A percentile compares a stretch with the other conserved stretches of the same genome.
phyloP scores from a whole-genome alignment of 352 stramenopile species.

The Globisporangium nodosum region DNA sequence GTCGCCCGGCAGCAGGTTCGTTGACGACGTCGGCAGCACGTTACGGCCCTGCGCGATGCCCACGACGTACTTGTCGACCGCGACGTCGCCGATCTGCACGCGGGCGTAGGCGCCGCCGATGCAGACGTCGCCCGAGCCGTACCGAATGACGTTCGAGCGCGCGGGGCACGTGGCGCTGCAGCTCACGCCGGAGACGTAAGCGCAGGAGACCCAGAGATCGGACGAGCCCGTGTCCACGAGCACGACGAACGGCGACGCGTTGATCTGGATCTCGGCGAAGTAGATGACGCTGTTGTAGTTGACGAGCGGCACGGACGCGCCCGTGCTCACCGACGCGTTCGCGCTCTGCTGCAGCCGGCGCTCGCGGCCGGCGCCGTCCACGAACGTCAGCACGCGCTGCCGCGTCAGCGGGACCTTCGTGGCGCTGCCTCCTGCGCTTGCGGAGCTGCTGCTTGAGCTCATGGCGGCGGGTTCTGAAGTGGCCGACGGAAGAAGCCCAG shows the following conservation, averaged over 20 bases:
- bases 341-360: background rate
- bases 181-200: constrained; percentile 29
- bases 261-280: constrained; percentile 49
- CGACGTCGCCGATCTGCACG: constrained; percentile 43
- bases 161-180: constrained; percentile 44
- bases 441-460: background rate
- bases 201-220: constrained; percentile 27
- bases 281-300: constrained; percentile 66
- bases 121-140: constrained; percentile 63
- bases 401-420: constrained; percentile 16
- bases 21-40: constrained; percentile 32
- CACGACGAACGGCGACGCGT: constrained; percentile 34
- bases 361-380: constrained; percentile 1
- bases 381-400: constrained; percentile 8
- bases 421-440: background rate
- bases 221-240: constrained; percentile 31
- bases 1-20: constrained; percentile 32
- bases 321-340: background rate
- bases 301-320: constrained; percentile 5
- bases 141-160: constrained; percentile 36
- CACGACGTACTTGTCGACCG: constrained; percentile 43
- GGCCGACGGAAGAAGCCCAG: no score
- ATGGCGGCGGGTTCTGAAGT: background rate
- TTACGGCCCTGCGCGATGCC: constrained; percentile 47
- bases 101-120: constrained; percentile 31